A percentile compares a stretch with the other conserved stretches of the same genome.
phyloP scores from a whole-genome alignment of 768 basidiomycete species.

The Termitomyces sp. region DNA sequence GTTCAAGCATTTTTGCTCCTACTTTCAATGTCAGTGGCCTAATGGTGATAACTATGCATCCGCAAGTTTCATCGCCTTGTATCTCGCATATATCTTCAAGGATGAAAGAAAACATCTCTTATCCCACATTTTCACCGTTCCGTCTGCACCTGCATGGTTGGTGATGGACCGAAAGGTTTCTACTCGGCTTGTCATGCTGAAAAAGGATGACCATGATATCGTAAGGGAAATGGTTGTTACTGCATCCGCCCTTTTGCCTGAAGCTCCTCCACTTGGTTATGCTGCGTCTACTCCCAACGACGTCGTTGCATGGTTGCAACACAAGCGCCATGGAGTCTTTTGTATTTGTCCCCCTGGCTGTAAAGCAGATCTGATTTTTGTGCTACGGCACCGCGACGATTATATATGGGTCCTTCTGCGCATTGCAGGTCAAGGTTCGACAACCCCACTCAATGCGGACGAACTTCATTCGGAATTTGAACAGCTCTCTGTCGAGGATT shows the following conservation, averaged over 20 bases:
- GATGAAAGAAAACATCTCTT: not conserved
- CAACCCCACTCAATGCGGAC: not conserved
- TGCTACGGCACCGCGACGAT: not conserved
- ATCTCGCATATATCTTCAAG: not conserved
- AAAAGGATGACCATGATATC: not conserved
- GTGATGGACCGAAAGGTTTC: not conserved
- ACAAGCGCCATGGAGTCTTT: not conserved
- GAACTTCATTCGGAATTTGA: not conserved
- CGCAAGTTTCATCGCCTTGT: slow-evolving; percentile 1
- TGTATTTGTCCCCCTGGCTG: slow-evolving; percentile 2
- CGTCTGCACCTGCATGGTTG: not conserved
- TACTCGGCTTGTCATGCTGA: not conserved
- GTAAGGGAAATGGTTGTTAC: not conserved
- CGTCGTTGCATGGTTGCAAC: not conserved
- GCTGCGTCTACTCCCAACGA: not conserved
- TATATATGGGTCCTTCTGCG: not conserved
- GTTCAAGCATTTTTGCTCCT: not conserved
- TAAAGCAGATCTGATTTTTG: not conserved
- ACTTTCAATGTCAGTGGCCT: not conserved
- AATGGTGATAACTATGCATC: not conserved
- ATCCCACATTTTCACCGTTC: not conserved
- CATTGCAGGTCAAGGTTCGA: not conserved
- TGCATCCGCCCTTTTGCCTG: not conserved
- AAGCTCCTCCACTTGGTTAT: slow-evolving; percentile 1
- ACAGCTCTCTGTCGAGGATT: not conserved